Percentiles rank a stretch among this genome's conserved stretches.
phyloP scores from a whole-genome alignment of 495 filamentous ascomycete genomes.

The Articulospora tetracladia region DNA sequence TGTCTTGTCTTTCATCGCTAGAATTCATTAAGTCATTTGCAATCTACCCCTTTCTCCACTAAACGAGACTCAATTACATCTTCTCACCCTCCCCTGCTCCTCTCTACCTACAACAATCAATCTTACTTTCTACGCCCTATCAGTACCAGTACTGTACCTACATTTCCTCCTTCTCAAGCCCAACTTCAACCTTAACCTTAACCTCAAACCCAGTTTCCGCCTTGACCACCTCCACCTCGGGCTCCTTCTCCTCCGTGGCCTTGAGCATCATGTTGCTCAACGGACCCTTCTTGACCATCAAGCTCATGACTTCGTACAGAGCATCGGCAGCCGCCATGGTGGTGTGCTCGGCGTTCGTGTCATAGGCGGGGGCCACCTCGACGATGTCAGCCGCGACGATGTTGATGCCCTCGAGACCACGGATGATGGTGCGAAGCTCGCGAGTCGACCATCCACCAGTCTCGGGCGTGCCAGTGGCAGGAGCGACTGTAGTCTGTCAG shows the following conservation, averaged over 20 bases:
- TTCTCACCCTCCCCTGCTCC: neutral
- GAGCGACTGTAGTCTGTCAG: slow-evolving; percentile 49
- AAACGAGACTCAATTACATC: no score
- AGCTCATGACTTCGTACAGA: slow-evolving; percentile 60
- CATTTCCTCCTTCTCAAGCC: neutral
- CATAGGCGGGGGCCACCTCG: slow-evolving; percentile 63
- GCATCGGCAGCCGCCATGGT: slow-evolving; percentile 67
- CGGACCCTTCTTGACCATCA: slow-evolving; percentile 62
- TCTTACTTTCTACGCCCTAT: no score
- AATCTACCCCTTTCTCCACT: no score
- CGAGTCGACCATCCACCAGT: slow-evolving; percentile 76
- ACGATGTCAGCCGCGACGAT: slow-evolving; percentile 69
- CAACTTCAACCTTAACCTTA: neutral
- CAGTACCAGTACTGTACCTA: neutral
- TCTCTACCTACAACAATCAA: neutral
- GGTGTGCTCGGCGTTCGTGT: slow-evolving; percentile 63
- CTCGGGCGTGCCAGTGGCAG: slow-evolving; percentile 73
- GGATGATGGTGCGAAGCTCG: slow-evolving; percentile 66
- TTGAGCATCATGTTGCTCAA: slow-evolving; percentile 28
- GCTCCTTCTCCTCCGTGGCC: slow-evolving; percentile 14
- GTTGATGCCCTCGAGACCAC: slow-evolving; percentile 70
- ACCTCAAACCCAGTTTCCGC: neutral
- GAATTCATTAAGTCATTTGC: no score
- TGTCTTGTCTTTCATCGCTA: neutral
- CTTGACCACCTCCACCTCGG: slow-evolving; percentile 15